Base-by-base conservation (phyloP, 768 basidiomycete genomes). In the Lactifluus piperatus region DNA sequence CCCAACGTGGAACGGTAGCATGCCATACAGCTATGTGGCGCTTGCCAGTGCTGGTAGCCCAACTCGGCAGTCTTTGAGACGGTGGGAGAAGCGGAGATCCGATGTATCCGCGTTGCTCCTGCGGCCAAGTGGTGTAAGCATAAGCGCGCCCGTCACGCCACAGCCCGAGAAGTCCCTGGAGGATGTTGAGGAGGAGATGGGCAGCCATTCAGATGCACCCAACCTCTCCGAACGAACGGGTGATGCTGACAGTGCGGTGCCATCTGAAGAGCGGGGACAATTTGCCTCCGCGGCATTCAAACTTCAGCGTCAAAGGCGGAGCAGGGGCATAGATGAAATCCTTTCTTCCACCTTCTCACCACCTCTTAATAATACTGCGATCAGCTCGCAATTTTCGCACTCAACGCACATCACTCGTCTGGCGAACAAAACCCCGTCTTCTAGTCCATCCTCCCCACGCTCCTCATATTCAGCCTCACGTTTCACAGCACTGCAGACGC, bases 1-100 rank as follows among this genome's bases (percentile, higher is more conserved):
- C 16, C 78, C 82, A 14, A 88, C 87, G 0, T 91, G 88, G 88
- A 89, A 81, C 56, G 87, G 86, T 29, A 56, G 50, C 46, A 53
- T 56, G 29, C 45, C 50, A 9, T 55, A 48, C 27, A 79, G 83
- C 2, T 84, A 85, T 58, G 69, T 75, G 9, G 76, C 77, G 16
- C 75, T 83, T 18, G 77, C 79, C 3, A 71, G 70, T 2, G 72
- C 77, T 4, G 78, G 78, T 14, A 75, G 78, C 60, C 77, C 81
- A 3, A 73, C 77, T 11, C 71, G 72, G 39, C 75, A 74, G 34
- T 65, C 77, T 18, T 62, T 75, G 29, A 77, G 71, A 60, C 74
- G 77, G 45, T 69, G 77, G 56, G 77, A 81, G 57, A 82, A 79
- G 61, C 78, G 82, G 5, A 74, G 79, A 44, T 80, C 81, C 1